Base-by-base conservation (phyloP, 352 stramenopile genomes). In the Pythium rhizo-oryzae region DNA sequence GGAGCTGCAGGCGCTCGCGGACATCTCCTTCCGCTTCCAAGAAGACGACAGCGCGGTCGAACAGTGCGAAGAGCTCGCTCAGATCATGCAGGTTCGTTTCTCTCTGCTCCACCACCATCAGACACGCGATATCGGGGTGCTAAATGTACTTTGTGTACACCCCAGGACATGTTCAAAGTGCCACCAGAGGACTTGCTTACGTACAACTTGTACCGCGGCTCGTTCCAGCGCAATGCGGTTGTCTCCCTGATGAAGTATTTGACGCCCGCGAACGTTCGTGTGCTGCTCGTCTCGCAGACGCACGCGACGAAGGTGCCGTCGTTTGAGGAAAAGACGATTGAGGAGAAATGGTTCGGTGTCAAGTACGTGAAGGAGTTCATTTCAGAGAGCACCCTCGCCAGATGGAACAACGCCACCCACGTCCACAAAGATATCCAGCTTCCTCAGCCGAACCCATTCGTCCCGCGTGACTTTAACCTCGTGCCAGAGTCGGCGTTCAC, bases 321-420 rank as follows among this genome's bases (percentile, higher is more conserved):
- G 11, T 69, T 74, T 37, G 59, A 62, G 9, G 18, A 67, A 8
- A 30, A 39, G 39, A 44, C 55, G 3, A 24, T 59, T 1, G 28
- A 46, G 37, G 70, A 94, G 65, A 74, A 67, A 16, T 94, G 87
- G 85, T 87, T 93, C 70, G 80, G 79, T 12, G 75, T 81, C 54
- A 83, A 86, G 62, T 94, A 94, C 65, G 72, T 59, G 3, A 52
- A 72, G 6, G 59, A 67, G 33, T 8, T 56, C 33, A 88, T 96
- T 54, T 37, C 70, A 2, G 21, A 59, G 1, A 41, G 62, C 13
- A 51, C 70, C 5, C 49, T 87, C 0, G 28, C 30, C 8, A 25
- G 41, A 23, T 91, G 80, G 82, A 55, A 13, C 1, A 56, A 47
- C 46, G n/a, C 54, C 76, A 24, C 67, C 19, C n/a, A 70, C 33